phyloP scores from a whole-genome alignment of 345 rosid species.

The Dipteronia dyeriana region DNA sequence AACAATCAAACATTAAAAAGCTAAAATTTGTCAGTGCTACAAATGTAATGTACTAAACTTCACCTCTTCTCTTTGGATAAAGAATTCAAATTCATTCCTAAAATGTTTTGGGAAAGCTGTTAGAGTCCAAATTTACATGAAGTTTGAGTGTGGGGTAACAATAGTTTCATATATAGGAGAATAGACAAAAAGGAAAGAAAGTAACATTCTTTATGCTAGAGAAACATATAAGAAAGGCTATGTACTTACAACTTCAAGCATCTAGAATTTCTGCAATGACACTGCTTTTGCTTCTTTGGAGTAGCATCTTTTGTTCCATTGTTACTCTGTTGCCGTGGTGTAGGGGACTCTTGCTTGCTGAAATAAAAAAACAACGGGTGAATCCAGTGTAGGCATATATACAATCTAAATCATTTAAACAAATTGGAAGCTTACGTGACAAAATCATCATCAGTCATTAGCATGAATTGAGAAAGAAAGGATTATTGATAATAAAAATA shows the following conservation, averaged over 20 bases:
- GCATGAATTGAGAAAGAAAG: background rate
- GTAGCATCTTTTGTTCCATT: conserved; percentile 54
- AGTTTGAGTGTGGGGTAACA: background rate
- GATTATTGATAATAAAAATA: background rate
- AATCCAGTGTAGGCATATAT: background rate
- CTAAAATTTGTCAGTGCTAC: background rate
- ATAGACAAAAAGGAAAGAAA: background rate
- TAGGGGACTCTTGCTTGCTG: conserved; percentile 55
- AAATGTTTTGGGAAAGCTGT: background rate
- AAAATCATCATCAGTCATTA: background rate
- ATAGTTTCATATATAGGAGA: background rate
- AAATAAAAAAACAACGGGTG: conserved; percentile 6
- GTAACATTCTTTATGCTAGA: background rate
- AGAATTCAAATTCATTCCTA: background rate
- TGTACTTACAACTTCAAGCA: conserved; percentile 81
- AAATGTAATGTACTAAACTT: background rate
- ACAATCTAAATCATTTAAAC: background rate
- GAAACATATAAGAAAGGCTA: background rate
- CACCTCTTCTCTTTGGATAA: conserved; percentile 5
- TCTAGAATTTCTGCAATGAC: conserved; percentile 72
- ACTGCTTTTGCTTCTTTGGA: conserved; percentile 66
- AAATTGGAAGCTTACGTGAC: conserved; percentile 1
- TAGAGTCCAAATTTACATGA: background rate
- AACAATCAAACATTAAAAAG: background rate
- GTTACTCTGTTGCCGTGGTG: conserved; percentile 28